Conservation (phyloP, 805 yeast genomes). For the Wickerhamomyces mucosus region DNA sequence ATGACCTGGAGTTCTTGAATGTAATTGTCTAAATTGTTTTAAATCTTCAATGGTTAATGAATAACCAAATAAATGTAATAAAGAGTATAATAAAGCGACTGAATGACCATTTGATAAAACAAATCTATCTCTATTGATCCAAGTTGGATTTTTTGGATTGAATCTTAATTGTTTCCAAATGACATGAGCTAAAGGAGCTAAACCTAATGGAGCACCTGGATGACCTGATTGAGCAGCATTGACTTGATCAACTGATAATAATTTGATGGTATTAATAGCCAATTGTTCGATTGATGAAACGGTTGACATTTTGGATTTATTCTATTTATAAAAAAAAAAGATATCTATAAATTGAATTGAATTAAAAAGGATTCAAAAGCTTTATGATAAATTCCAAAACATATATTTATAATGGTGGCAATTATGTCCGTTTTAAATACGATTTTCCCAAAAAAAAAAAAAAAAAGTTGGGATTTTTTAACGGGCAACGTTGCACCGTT, state of each 20-base stretch:
- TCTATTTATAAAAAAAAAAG: too few relatives aligned
- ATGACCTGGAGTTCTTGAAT: conserved; percentile 94
- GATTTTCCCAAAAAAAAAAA: too few relatives aligned
- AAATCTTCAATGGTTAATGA: conserved; percentile 75
- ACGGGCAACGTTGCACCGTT: too few relatives aligned
- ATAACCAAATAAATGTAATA: conserved; percentile 82
- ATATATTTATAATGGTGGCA: too few relatives aligned
- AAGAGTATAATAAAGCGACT: conserved; percentile 76
- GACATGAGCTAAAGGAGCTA: conserved; percentile 93
- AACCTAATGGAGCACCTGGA: conserved; percentile 98
- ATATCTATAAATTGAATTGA: too few relatives aligned
- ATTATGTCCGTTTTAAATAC: too few relatives aligned
- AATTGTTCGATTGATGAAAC: conserved; percentile 61
- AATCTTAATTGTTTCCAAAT: conserved; percentile 72
- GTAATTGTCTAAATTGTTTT: conserved; percentile 81
- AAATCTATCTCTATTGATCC: conserved; percentile 94
- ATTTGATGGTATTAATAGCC: conserved; percentile 83
- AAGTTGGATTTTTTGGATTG: conserved; percentile 85
- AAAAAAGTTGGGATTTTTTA: too few relatives aligned
- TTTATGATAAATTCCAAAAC: too few relatives aligned
- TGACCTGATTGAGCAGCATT: conserved; percentile 91
- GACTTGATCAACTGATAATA: conserved; percentile 81
- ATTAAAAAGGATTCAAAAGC: too few relatives aligned
- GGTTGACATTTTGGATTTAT: too few relatives aligned
- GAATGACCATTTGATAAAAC: conserved; percentile 96